phyloP scores from a whole-genome alignment of 805 yeast genomes.

The Suhomyces vadensis region DNA sequence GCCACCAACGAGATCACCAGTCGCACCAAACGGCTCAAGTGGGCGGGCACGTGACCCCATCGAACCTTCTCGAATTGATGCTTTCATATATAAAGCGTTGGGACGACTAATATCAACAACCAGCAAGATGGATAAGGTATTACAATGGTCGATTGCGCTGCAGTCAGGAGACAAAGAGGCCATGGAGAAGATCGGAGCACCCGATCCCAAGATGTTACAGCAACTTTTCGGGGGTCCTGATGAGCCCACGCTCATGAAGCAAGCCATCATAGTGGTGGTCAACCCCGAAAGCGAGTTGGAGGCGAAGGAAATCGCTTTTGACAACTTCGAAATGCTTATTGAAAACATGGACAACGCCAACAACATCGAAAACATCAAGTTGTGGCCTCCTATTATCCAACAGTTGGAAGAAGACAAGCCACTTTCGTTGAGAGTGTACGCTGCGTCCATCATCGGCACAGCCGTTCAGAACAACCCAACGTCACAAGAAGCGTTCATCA shows the following conservation, averaged over 20 bases:
- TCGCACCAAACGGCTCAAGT: too few species aligned
- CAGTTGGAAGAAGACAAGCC: slow-evolving; percentile 45
- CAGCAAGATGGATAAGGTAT: slow-evolving; percentile 73
- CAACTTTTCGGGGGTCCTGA: slow-evolving; percentile 81
- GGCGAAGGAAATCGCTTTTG: slow-evolving; percentile 72
- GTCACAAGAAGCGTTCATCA: slow-evolving; percentile 66
- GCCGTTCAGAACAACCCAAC: slow-evolving; percentile 90
- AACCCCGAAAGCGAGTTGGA: slow-evolving; percentile 62
- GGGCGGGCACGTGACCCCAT: slow-evolving; percentile 1
- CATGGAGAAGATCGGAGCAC: slow-evolving; percentile 58
- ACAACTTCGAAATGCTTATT: slow-evolving; percentile 88
- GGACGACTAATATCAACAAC: not conserved
- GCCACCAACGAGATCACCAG: too few species aligned
- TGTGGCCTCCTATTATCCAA: slow-evolving; percentile 74
- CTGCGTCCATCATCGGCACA: slow-evolving; percentile 79
- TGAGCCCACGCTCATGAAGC: slow-evolving; percentile 86
- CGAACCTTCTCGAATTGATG: slow-evolving; percentile 1
- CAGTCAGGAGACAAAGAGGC: slow-evolving; percentile 73
- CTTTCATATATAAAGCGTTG: not conserved
- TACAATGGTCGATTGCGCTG: slow-evolving; percentile 89
- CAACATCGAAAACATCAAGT: slow-evolving; percentile 75
- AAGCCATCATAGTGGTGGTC: slow-evolving; percentile 61
- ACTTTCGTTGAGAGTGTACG: slow-evolving; percentile 49
- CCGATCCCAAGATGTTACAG: slow-evolving; percentile 77
- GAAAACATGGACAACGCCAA: slow-evolving; percentile 95